phyloP scores from a whole-genome alignment of 2,329 filamentous ascomycete species.

The Penicillium frequentans region DNA sequence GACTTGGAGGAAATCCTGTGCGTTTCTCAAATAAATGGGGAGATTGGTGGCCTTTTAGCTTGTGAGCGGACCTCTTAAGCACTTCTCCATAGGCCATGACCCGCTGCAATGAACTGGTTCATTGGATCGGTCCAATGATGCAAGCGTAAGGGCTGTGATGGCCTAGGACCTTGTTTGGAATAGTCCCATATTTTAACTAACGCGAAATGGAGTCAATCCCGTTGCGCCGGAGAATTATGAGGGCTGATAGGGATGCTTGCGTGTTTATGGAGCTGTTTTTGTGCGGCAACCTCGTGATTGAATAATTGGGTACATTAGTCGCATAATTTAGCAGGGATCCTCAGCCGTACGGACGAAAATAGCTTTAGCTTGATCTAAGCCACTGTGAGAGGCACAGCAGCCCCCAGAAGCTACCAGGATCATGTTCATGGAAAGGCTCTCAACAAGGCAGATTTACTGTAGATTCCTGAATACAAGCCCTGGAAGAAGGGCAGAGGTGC shows the following conservation, averaged over 20 bases:
- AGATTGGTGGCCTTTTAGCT: not conserved
- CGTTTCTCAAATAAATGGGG: not conserved
- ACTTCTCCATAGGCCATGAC: not conserved
- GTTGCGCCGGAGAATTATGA: not conserved
- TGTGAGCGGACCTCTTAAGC: not conserved
- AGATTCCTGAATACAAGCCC: not conserved
- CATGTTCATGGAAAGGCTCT: not conserved
- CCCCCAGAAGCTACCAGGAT: not conserved
- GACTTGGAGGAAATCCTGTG: not conserved
- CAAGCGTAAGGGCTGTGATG: not conserved
- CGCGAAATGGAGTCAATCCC: not conserved
- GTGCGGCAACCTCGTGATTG: not conserved
- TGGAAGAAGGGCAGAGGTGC: not conserved
- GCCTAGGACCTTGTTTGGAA: not conserved
- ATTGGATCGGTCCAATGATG: not conserved
- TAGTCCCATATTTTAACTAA: not conserved
- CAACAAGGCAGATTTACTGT: not conserved
- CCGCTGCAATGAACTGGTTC: not conserved
- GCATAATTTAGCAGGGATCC: not conserved
- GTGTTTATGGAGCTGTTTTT: not conserved
- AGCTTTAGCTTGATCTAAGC: not conserved
- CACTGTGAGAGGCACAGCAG: not conserved
- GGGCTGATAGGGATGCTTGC: not conserved
- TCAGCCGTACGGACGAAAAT: not conserved
- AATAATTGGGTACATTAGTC: not conserved